These are phyloP conservation scores for Stemphylium vesicarium DNA, from an alignment of 2,329 filamentous ascomycete species.

Conservation along the genomic window DNA sequence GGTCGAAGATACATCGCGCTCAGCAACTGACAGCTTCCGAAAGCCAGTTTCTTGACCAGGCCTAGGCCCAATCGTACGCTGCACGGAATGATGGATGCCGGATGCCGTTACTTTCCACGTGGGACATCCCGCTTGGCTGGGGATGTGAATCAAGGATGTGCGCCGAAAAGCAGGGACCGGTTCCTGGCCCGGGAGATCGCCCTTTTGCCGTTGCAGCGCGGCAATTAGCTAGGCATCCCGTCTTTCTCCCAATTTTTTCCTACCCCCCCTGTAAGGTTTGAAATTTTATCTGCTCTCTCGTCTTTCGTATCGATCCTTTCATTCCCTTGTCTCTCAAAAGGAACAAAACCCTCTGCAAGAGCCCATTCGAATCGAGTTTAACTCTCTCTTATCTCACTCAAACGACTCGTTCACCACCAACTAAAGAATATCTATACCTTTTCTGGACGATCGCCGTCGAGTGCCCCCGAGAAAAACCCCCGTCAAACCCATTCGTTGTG, in stretches of 20 bases:
- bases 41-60: neutral
- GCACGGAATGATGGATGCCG: neutral
- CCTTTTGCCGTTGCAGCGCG: neutral
- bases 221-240: neutral
- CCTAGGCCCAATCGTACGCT: neutral
- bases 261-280: too few species aligned
- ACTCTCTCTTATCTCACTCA: too few species aligned
- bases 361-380: neutral
- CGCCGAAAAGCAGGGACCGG: neutral
- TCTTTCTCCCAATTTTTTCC: neutral
- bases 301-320: neutral
- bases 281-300: neutral
- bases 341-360: neutral
- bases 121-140: neutral
- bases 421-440: too few species aligned
- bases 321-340: too few species aligned
- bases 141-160: neutral
- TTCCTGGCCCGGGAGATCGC: neutral
- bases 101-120: neutral
- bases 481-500: too few species aligned
- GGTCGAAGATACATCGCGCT: too few species aligned
- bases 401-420: too few species aligned
- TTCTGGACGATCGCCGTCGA: too few species aligned
- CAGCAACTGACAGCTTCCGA: too few species aligned
- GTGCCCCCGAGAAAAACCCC: too few species aligned